Evolutionary conservation across 108 stramenopile species (phyloP), one percentile per base, ranked within the genome.

Genomic region (Nitzschia sp.): DNA sequence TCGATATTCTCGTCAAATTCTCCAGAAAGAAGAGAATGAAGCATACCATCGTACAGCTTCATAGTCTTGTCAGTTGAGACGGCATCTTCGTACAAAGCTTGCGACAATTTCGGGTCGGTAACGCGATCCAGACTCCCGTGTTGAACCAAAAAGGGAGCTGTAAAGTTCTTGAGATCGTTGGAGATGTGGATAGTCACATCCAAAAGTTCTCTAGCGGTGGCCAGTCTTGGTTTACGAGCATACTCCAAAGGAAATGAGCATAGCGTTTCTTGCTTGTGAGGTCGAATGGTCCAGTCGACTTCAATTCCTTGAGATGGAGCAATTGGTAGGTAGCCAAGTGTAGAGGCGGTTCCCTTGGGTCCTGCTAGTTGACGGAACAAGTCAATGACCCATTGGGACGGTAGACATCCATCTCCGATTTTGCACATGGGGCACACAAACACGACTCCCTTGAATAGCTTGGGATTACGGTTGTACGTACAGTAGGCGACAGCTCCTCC

Each of bases 371-470:
- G 21, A 21, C 79, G 60, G 48, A 89, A 68, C 8, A 72, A 22
- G 20, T 78, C 53, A 24, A 89, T 80, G 0, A 89, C 85, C 70
- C 75, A 84, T 15, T 72, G 43, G 2, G 88, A 82, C 10, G 88
- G 88, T 29, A 76, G 22, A 59, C 80, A 80, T 10, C 81, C 58
- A 19, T 78, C 77, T 20, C 54, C 58, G 21, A 89, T 73, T 72
- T 86, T 86, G 72, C 84, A 81, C 88, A 89, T 89, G 12, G 88
- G 88, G 63, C 69, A 71, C 0, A 83, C 71, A 44, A 89, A 86
- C 10, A 84, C 63, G 41, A 83, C 83, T 17, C 88, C 88, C 10
- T 70, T 72, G 39, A 78, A 81, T 8, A 75, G 6, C 21, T 57
- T 42, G 15, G 74, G 79, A 53, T 77, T 65, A 14, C 75, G 74